Percentiles rank a stretch among this genome's conserved stretches.
Evolutionary conservation across 2,329 filamentous ascomycete species (phyloP).

Genomic region (Aspergillus fumigatus): DNA sequence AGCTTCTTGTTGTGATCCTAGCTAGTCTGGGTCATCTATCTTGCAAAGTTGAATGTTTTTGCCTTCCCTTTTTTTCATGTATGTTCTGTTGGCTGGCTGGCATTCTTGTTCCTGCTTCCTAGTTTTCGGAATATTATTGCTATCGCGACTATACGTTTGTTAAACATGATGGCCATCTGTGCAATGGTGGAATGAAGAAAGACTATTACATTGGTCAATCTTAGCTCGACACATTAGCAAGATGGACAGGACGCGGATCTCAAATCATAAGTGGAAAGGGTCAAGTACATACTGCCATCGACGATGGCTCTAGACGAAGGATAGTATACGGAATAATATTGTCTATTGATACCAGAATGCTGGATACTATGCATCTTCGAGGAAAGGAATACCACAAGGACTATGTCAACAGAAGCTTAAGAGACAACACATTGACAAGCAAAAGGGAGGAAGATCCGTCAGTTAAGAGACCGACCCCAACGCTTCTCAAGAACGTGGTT

Average conservation of each 20-base stretch:
- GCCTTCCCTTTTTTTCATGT: constrained; percentile 1
- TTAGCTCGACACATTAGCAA: neutral
- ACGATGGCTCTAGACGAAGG: neutral
- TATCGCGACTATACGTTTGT: neutral
- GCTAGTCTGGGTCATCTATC: constrained; percentile 16
- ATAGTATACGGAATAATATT: constrained; percentile 9
- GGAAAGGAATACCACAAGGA: neutral
- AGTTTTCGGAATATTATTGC: neutral
- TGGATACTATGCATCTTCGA: neutral
- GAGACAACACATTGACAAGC: neutral
- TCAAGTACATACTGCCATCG: neutral
- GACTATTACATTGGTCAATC: neutral
- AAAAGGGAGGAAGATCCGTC: neutral
- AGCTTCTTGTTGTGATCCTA: constrained; percentile 16
- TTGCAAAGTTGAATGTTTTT: constrained; percentile 17
- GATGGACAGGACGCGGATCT: too few relatives aligned
- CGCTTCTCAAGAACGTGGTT: neutral
- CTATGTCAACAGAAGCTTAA: neutral
- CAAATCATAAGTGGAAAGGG: neutral
- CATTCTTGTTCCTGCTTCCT: neutral
- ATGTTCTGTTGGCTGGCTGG: constrained; percentile 4
- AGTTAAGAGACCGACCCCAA: neutral
- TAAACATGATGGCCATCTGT: neutral
- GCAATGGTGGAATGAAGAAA: neutral
- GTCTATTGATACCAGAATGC: constrained; percentile 9